A percentile compares a stretch with the other conserved stretches of the same genome.
phyloP scores from a whole-genome alignment of 352 stramenopile genomes.

The Blastocystis sp. region DNA sequence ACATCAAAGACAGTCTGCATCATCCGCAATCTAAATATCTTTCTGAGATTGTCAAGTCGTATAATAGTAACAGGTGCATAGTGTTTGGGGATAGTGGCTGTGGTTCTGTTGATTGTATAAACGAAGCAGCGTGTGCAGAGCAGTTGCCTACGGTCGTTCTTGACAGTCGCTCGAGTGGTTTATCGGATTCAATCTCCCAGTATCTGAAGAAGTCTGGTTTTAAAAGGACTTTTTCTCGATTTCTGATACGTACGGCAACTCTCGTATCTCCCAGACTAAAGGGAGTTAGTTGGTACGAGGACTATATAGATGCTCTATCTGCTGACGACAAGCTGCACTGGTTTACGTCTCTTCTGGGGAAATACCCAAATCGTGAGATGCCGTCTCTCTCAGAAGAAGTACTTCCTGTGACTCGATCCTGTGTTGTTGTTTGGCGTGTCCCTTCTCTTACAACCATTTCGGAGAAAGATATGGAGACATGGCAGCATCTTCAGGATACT shows the following conservation, averaged over 20 bases:
- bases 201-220: not conserved
- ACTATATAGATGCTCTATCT: not conserved
- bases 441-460: not conserved
- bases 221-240: not conserved
- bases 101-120: constrained; percentile 16
- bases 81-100: constrained; percentile 37
- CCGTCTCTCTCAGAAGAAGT: not conserved
- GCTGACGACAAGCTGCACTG: not conserved
- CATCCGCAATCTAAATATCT: constrained; percentile 50
- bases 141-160: not conserved
- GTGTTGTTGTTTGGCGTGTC: not conserved
- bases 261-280: not conserved
- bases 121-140: not conserved
- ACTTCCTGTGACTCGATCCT: not conserved
- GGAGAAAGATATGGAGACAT: not conserved
- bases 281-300: not conserved
- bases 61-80: not conserved
- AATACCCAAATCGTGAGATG: not conserved
- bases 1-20: not conserved
- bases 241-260: not conserved
- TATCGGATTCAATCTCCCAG: not conserved
- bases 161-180: not conserved
- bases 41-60: not conserved
- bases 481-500: not conserved
- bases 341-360: not conserved